Conservation (phyloP, 1,284 basidiomycete species). For the Puccinia coronata region DNA sequence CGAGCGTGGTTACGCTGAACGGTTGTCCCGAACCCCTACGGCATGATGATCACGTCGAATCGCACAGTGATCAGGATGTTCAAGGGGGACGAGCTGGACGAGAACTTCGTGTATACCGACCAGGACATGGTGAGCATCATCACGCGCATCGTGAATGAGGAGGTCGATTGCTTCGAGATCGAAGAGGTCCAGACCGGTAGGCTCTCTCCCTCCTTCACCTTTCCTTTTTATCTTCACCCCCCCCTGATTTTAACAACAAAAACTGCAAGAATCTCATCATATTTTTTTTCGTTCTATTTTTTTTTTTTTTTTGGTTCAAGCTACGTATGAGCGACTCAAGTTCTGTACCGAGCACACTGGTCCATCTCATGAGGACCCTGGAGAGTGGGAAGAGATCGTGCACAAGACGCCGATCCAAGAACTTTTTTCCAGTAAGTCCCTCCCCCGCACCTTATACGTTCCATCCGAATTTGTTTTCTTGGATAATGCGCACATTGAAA, state of each 20-base stretch:
- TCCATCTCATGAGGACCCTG: not conserved
- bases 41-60: no score
- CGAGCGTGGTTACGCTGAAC: no score
- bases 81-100: not conserved
- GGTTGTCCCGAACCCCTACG: no score
- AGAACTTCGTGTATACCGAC: constrained; percentile 20
- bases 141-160: constrained; percentile 4
- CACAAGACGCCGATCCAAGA: constrained; percentile 33
- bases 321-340: not conserved
- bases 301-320: not conserved
- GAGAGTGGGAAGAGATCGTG: constrained; percentile 3
- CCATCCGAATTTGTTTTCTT: no score
- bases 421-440: constrained; percentile 8
- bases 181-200: constrained; percentile 24
- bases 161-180: constrained; percentile 27
- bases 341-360: not conserved
- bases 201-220: not conserved
- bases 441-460: no score
- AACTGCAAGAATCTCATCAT: not conserved
- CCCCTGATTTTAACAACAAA: no score
- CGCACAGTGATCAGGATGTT: constrained; percentile 25
- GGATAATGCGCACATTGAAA: no score
- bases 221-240: no score
- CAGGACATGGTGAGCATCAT: constrained; percentile 1
- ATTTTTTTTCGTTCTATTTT: not conserved